Conservation (phyloP, 495 filamentous ascomycete genomes). For the Oidiodendron maius region DNA sequence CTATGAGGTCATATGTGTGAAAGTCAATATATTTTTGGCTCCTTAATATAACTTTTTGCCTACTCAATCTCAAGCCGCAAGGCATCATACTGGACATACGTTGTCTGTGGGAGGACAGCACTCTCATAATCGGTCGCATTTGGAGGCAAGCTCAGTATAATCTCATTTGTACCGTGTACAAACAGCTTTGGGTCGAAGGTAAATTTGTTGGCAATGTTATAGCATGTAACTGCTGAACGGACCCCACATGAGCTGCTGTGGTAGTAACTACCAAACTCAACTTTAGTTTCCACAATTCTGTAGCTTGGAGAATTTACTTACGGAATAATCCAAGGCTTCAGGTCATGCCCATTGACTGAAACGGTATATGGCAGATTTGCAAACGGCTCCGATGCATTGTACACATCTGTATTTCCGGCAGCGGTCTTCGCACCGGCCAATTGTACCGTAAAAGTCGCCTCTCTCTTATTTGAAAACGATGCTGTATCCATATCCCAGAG, state of each 20-base stretch:
- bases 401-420: constrained; percentile 48
- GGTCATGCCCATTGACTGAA: constrained; percentile 33
- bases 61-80: constrained; percentile 43
- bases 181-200: constrained; percentile 39
- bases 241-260: constrained; percentile 46
- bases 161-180: constrained; percentile 38
- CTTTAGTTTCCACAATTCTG: background rate
- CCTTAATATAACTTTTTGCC: too few species aligned
- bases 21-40: too few species aligned
- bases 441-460: constrained; percentile 50
- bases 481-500: constrained; percentile 34
- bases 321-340: constrained; percentile 41
- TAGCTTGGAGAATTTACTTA: constrained; percentile 20
- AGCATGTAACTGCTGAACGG: constrained; percentile 49
- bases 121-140: constrained; percentile 49
- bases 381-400: constrained; percentile 38
- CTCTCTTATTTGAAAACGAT: constrained; percentile 19
- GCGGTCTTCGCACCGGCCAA: constrained; percentile 52
- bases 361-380: constrained; percentile 38
- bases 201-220: constrained; percentile 47
- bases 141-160: constrained; percentile 44
- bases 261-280: constrained; percentile 25
- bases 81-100: constrained; percentile 57
- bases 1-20: too few species aligned
- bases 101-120: constrained; percentile 39